phyloP scores from a whole-genome alignment of 495 filamentous ascomycete genomes.

The Usnea hakonensis region DNA sequence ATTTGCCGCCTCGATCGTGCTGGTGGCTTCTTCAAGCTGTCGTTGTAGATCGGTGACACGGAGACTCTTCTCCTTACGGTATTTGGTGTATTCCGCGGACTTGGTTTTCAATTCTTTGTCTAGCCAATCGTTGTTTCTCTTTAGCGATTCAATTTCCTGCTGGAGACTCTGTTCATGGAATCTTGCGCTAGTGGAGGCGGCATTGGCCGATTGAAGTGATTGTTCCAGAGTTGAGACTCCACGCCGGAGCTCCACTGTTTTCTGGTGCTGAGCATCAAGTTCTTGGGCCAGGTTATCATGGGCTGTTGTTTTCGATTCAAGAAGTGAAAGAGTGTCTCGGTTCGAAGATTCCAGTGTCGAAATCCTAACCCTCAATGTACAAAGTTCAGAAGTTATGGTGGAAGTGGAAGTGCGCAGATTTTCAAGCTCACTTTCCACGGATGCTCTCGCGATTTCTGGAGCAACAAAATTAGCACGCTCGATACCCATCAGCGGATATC shows the following conservation, averaged over 20 bases:
- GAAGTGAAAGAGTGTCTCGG: constrained; percentile 73
- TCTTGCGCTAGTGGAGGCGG: constrained; percentile 63
- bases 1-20: constrained; percentile 65
- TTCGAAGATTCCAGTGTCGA: constrained; percentile 82
- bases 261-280: constrained; percentile 78
- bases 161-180: constrained; percentile 82
- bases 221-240: constrained; percentile 75
- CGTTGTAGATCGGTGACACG: constrained; percentile 81
- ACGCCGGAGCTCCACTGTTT: constrained; percentile 70
- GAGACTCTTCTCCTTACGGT: constrained; percentile 87
- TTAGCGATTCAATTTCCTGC: constrained; percentile 79
- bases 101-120: constrained; percentile 87
- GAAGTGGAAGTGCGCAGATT: constrained; percentile 67
- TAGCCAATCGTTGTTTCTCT: constrained; percentile 85
- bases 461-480: constrained; percentile 23
- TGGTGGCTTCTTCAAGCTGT: constrained; percentile 73
- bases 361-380: constrained; percentile 69
- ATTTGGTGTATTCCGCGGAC: constrained; percentile 73
- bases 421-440: constrained; percentile 74
- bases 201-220: constrained; percentile 68
- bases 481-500: constrained; percentile 7
- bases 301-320: constrained; percentile 83
- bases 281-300: constrained; percentile 81
- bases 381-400: constrained; percentile 67
- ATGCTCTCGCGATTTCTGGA: constrained; percentile 53